Percentiles rank a stretch among this genome's conserved stretches.
phyloP scores from a whole-genome alignment of 768 basidiomycete genomes.

The Dioszegia crocea region DNA sequence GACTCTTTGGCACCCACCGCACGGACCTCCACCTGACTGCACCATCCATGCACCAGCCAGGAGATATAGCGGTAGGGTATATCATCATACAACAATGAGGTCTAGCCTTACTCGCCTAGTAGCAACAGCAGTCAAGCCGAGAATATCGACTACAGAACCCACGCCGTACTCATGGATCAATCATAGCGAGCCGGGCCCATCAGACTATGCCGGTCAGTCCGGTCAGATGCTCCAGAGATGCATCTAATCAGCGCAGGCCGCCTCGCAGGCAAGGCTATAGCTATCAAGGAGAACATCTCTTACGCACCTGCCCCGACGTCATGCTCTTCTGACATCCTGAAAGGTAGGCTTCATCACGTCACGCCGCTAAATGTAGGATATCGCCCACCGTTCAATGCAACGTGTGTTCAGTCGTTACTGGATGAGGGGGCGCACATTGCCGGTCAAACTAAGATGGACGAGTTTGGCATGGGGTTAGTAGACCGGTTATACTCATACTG shows the following conservation, averaged over 20 bases:
- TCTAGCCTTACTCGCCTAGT: slow-evolving; percentile 4
- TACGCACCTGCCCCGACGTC: slow-evolving; percentile 64
- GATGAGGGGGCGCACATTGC: slow-evolving; percentile 65
- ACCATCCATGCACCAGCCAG: slow-evolving; percentile 2
- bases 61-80: background rate
- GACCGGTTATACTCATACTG: too few relatives aligned
- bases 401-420: slow-evolving; percentile 65
- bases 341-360: slow-evolving; percentile 52
- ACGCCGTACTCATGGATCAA: slow-evolving; percentile 38
- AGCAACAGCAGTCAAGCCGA: slow-evolving; percentile 1
- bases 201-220: slow-evolving; percentile 5
- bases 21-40: slow-evolving; percentile 8
- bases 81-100: slow-evolving; percentile 7
- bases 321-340: slow-evolving; percentile 73
- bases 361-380: slow-evolving; percentile 57
- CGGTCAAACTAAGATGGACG: slow-evolving; percentile 93
- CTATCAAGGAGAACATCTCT: slow-evolving; percentile 84
- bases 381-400: slow-evolving; percentile 77
- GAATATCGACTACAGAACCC: slow-evolving; percentile 12
- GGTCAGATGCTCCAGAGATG: too few relatives aligned
- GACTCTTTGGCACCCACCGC: slow-evolving; percentile 7
- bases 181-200: slow-evolving; percentile 11
- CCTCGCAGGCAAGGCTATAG: slow-evolving; percentile 52
- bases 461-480: slow-evolving; percentile 96
- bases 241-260: slow-evolving; percentile 13